Conservation (phyloP, 2,329 filamentous ascomycete species). For the Fusarium subglutinans region DNA sequence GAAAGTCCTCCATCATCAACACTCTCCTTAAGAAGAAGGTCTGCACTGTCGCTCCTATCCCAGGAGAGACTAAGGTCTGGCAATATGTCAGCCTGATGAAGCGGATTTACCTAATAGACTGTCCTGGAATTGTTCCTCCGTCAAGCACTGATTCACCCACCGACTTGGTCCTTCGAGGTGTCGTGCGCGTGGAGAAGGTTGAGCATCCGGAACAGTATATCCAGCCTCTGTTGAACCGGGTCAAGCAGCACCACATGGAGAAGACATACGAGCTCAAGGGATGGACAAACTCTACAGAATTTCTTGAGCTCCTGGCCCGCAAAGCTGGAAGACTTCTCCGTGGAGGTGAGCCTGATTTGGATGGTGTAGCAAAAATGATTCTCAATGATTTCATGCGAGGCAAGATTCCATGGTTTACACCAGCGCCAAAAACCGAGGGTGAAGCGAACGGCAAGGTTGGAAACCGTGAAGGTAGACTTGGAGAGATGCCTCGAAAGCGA, state of each 20-base stretch:
- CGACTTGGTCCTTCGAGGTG: conserved; percentile 88
- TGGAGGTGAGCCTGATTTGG: conserved; percentile 93
- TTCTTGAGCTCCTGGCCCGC: conserved; percentile 85
- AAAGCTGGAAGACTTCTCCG: conserved; percentile 88
- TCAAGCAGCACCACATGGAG: conserved; percentile 88
- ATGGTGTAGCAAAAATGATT: conserved; percentile 96
- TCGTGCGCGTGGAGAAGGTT: conserved; percentile 94
- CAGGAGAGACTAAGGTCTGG: conserved; percentile 97
- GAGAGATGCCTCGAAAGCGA: conserved; percentile 88
- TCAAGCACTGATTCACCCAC: conserved; percentile 84
- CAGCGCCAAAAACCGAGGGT: conserved; percentile 71
- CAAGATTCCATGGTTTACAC: conserved; percentile 95
- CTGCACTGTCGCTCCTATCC: conserved; percentile 91
- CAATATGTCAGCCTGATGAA: conserved; percentile 97
- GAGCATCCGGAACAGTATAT: conserved; percentile 98
- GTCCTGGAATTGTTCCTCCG: conserved; percentile 94
- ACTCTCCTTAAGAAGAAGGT: conserved; percentile 94
- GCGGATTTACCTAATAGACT: conserved; percentile 90
- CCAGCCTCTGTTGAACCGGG: conserved; percentile 78
- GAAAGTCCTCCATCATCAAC: conserved; percentile 98
- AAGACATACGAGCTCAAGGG: conserved; percentile 90
- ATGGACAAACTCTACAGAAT: conserved; percentile 80
- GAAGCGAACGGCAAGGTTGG: conserved; percentile 64
- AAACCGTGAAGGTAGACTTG: conserved; percentile 79
- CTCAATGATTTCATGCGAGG: conserved; percentile 95